Conservation (phyloP, 23 red algal genomes). For the Gracilaria gracilis region DNA sequence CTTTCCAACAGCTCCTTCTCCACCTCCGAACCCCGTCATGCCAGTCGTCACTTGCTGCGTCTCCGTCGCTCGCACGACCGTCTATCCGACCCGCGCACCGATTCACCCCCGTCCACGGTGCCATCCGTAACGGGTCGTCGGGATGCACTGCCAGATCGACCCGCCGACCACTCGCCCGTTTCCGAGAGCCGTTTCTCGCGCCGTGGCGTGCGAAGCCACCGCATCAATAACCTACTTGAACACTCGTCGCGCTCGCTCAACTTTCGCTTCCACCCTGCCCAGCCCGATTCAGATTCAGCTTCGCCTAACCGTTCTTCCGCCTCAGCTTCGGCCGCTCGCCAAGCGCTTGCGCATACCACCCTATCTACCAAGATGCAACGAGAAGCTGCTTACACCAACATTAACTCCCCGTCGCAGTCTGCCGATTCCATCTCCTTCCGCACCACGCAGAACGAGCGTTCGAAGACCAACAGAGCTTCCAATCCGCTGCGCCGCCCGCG, state of each 20-base stretch:
- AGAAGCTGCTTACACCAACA: neutral
- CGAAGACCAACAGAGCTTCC: neutral
- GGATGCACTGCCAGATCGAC: constrained; percentile 7
- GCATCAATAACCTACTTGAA: constrained; percentile 16
- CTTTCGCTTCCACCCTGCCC: constrained; percentile 24
- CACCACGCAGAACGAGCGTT: neutral
- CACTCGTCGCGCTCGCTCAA: constrained; percentile 10
- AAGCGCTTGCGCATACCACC: neutral
- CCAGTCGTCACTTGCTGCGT: neutral
- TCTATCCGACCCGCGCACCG: neutral
- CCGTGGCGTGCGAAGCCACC: constrained; percentile 27
- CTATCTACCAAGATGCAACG: neutral
- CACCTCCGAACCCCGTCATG: constrained; percentile 4
- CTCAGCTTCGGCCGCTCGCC: neutral
- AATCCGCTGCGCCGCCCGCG: constrained; percentile 21
- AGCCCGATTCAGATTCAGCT: neutral
- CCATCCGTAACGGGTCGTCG: neutral
- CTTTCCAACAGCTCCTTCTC: neutral
- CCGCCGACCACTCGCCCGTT: neutral
- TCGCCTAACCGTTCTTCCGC: neutral
- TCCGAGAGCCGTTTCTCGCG: constrained; percentile 27
- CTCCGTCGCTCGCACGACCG: constrained; percentile 9
- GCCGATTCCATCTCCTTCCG: neutral
- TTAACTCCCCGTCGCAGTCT: neutral
- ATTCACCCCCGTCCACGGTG: neutral